Percentiles rank a stretch among this genome's conserved stretches.
These are phyloP conservation scores for Houttuynia cordata DNA, from an alignment of 164 flowering plant genomes.

Conservation along the genomic window DNA sequence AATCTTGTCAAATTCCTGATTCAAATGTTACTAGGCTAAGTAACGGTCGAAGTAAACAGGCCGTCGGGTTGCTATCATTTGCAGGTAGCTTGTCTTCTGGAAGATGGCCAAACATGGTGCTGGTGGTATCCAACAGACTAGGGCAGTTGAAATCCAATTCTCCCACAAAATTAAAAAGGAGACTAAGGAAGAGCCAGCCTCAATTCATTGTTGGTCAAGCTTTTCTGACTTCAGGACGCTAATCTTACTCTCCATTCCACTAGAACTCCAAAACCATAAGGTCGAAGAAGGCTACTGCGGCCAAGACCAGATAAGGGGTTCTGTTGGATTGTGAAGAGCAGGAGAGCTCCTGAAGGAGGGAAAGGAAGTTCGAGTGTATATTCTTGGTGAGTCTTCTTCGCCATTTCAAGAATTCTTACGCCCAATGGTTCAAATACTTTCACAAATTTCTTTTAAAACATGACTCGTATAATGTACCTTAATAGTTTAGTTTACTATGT, in stretches of 20 bases:
- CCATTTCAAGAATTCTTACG: too few species aligned
- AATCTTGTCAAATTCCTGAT: neutral
- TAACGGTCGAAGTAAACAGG: constrained; percentile 1
- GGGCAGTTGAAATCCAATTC: neutral
- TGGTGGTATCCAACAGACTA: neutral
- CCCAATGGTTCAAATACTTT: too few species aligned
- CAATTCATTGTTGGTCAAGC: neutral
- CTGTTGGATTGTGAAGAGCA: too few species aligned
- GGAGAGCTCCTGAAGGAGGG: too few species aligned
- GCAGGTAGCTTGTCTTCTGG: constrained; percentile 16
- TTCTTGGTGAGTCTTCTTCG: too few species aligned
- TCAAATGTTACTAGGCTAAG: neutral
- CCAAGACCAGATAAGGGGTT: too few species aligned
- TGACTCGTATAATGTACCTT: too few species aligned
- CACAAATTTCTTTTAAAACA: too few species aligned
- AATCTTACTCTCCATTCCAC: neutral
- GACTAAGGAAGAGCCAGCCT: neutral
- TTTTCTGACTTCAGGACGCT: neutral
- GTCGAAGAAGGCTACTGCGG: too few species aligned
- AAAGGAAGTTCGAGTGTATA: too few species aligned
- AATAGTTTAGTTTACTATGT: neutral
- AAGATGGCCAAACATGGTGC: neutral
- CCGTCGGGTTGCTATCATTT: constrained; percentile 13
- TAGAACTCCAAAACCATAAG: neutral
- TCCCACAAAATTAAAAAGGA: neutral